Percentiles rank a stretch among this genome's conserved stretches.
Evolutionary conservation across 257 asterid genomes (phyloP).

Genomic region (Nyctanthes arbortristis): DNA sequence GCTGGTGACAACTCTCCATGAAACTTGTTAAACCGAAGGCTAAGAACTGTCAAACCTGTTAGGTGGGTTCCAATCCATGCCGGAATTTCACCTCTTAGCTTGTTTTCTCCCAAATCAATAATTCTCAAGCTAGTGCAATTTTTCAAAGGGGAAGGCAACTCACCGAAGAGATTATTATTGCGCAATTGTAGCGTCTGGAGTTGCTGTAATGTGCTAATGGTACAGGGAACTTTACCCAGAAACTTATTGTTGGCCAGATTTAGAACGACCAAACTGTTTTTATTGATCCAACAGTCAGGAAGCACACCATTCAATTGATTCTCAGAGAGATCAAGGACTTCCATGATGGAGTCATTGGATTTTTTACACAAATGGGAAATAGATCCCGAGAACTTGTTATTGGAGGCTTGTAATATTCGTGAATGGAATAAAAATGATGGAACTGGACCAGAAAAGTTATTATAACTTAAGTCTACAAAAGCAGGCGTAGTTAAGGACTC

Average conservation of each 20-base stretch:
- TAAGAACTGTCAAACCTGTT: no score
- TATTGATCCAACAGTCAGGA: constrained; percentile 25
- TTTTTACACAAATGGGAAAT: background rate
- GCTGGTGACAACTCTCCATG: constrained; percentile 24
- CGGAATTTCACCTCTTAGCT: no score
- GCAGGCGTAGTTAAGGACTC: background rate
- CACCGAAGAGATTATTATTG: constrained; percentile 16
- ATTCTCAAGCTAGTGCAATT: background rate
- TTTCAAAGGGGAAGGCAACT: constrained; percentile 12
- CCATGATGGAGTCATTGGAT: background rate
- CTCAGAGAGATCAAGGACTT: constrained; percentile 21
- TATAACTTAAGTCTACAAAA: constrained; percentile 22
- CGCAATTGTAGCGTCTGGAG: background rate
- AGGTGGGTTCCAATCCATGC: no score
- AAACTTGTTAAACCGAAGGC: constrained; percentile 21
- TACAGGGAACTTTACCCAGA: constrained; percentile 22
- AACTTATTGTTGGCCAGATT: constrained; percentile 27
- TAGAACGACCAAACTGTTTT: background rate
- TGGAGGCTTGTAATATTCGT: no score
- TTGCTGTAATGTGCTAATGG: background rate
- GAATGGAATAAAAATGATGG: no score
- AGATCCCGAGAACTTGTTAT: no score
- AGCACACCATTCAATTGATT: constrained; percentile 21
- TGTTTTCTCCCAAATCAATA: no score
- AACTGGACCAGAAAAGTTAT: constrained; percentile 32